Base-by-base conservation (phyloP, 805 yeast species). In the Candida sanyiensis region DNA sequence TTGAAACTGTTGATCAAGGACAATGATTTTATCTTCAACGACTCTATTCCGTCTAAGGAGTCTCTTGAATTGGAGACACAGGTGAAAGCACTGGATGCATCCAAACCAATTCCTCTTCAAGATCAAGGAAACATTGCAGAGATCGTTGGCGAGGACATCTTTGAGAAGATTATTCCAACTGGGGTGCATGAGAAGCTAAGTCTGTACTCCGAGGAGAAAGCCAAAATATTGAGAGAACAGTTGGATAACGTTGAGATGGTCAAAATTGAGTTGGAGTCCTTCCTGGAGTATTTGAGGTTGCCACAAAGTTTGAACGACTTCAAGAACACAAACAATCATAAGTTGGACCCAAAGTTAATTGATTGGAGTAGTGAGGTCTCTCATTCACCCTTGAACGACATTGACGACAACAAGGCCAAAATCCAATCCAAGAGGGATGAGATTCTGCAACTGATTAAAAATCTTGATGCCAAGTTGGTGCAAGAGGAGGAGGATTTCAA, bases 11-110 rank as follows among this genome's bases (percentile, higher is more conserved):
- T 85, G 49, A 77, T 72, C 19, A 87, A 83, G 48, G 97, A 90
- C 54, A 90, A 90, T 53, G 97, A 90, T 56, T 81, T 77, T 50
- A 85, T 90, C 26, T 90, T 85, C 55, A 95, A 93, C 59, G 90
- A 83, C 16, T 51, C 68, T 1, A 64, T 89, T 11, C 96, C 96
- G 1, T 64, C 74, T 4, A 61, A 62, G 22, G 73, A 74, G 17
- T 60, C 80, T 0, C 61, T 87, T 35, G 57, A 54, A 15, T 21
- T 52, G 5, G 33, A 28, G 0, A 74, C 85, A 6, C 82, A 77
- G 11, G 68, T 87, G 5, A 77, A 83, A 44, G 74, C 80, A 1
- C 66, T 83, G 63, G 83, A 78, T 33, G 82, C 87, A 41, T 78
- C 80, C 2, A 77, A 80, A 50, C 66, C 79, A 1, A 67, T 80